Base-by-base conservation (phyloP, 2,329 filamentous ascomycete species). In the Elsinoe perseae region DNA sequence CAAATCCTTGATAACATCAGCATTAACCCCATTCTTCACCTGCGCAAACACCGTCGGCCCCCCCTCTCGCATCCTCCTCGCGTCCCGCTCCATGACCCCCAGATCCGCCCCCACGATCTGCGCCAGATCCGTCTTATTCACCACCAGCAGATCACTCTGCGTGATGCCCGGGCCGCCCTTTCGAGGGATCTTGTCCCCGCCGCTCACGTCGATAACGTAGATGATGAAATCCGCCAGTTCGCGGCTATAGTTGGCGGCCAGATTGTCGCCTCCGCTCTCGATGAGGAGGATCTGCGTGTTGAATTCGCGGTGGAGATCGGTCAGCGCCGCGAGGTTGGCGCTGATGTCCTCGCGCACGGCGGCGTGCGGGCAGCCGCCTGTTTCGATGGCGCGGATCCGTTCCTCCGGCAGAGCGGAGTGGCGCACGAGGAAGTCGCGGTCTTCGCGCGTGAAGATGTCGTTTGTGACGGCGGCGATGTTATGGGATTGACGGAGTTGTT, bases 121-220 rank as follows among this genome's bases (percentile, higher is more conserved):
- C 0, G 93, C 91, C 62, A 98, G 72, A 73, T 98, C 93, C 43
- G 91, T 95, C 83, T 98, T 98, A 73, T 98, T 98, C 53, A 98
- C 89, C 18, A 98, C 81, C 61, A 98, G 73, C 70, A 98, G 70
- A 68, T 98, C 93, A 65, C 87, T 93, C 75, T 96, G 92, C 4
- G 93, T 98, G 69, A 98, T 98, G 1, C 93, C 93, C 0, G 93
- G 93, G 0, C 93, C 93, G 25, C 93, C 93, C 75, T 98, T 98
- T 25, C 93, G 76, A 0, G 93, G 93, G 52, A 98, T 86, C 80
- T 98, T 98, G 72, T 98, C 93, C 10, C 93, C 93, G 20, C 93
- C 93, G 56, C 85, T 87, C 16, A 98, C 93, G 72, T 98, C 93
- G 64, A 98, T 97, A 27, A 98, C 93, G 70, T 98, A 98, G 73